These are phyloP conservation scores for Aspergillus funiculosus DNA, from an alignment of 495 filamentous ascomycete genomes.

Conservation along the genomic window DNA sequence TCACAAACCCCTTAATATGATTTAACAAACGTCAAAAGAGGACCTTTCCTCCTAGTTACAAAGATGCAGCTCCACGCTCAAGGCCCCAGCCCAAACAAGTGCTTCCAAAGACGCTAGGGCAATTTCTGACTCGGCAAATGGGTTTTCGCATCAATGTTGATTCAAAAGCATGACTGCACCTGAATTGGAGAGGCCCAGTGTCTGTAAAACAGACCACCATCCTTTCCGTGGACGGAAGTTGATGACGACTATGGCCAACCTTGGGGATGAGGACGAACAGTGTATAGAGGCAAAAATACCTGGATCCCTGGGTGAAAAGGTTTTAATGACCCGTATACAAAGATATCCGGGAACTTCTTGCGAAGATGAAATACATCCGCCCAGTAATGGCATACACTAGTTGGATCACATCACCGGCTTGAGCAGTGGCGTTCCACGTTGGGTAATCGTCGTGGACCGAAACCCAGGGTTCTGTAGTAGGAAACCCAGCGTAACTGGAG, in stretches of 20 bases:
- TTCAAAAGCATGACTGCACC: background rate
- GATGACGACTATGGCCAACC: slow-evolving; percentile 1
- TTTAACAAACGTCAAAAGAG: too few species aligned
- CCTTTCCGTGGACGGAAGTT: slow-evolving; percentile 6
- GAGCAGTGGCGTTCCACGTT: slow-evolving; percentile 35
- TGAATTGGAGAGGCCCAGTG: background rate
- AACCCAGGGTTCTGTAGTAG: slow-evolving; percentile 46
- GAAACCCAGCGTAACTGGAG: slow-evolving; percentile 39
- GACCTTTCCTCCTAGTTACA: background rate
- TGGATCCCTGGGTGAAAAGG: background rate
- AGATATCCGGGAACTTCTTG: slow-evolving; percentile 33
- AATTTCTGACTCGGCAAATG: background rate
- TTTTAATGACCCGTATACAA: slow-evolving; percentile 9
- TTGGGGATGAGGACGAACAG: background rate
- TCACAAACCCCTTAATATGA: too few species aligned
- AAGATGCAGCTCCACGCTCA: background rate
- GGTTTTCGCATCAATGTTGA: background rate
- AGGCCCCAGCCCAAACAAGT: background rate
- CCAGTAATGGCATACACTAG: slow-evolving; percentile 40
- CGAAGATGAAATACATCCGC: slow-evolving; percentile 32
- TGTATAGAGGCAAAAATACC: slow-evolving; percentile 6
- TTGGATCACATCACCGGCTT: slow-evolving; percentile 27
- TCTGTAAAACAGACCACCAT: slow-evolving; percentile 1
- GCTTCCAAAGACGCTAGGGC: background rate
- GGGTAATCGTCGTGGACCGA: slow-evolving; percentile 42